Evolutionary conservation across 345 rosid genomes (phyloP), one percentile per base, ranked within the genome.

Genomic region (Populus euphratica): DNA sequence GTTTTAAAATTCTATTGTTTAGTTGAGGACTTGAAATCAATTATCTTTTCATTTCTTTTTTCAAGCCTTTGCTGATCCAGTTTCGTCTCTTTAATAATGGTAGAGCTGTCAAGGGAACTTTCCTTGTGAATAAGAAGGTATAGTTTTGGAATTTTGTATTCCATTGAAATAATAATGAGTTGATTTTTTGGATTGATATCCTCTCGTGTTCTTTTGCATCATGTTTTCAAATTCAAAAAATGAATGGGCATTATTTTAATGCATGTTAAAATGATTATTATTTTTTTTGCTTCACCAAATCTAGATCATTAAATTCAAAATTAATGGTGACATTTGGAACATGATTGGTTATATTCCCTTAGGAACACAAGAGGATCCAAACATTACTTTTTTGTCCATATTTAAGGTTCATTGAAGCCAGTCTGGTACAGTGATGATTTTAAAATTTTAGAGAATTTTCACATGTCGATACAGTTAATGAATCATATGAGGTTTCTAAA

Each of bases 1-100:
- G 8, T 81, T 68, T 38, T 77, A 0, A 44, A 16, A 27, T 41
- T 31, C 52, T 54, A 14, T 33, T 54, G 31, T 63, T 33, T 61
- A 23, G 59, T 66, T 29, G 39, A 44, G 50, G 43, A 59, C 62
- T 43, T 59, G 70, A 21, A 64, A 73, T 62, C 39, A 70, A 49
- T 67, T 79, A 11, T 35, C n/a, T 61, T 47, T 79, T 54, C 54
- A 35, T 44, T 76, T 77, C 23, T 33, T 69, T 49, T 44, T 77
- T 59, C 63, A 63, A 94, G 99, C 97, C 97, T 85, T 81, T 93
- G 84, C 78, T 95, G 80, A 86, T 94, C 73, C 98, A 93, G 76
- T 87, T 83, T 77, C 94, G 98, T 65, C 88, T 93, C 81, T 94
- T 88, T 82, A 33, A 85, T 81, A 77, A 87, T 39, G 98, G 98